phyloP scores from a whole-genome alignment of 371 early-diverging fungal genomes.

The Sporodiniella umbellata region DNA sequence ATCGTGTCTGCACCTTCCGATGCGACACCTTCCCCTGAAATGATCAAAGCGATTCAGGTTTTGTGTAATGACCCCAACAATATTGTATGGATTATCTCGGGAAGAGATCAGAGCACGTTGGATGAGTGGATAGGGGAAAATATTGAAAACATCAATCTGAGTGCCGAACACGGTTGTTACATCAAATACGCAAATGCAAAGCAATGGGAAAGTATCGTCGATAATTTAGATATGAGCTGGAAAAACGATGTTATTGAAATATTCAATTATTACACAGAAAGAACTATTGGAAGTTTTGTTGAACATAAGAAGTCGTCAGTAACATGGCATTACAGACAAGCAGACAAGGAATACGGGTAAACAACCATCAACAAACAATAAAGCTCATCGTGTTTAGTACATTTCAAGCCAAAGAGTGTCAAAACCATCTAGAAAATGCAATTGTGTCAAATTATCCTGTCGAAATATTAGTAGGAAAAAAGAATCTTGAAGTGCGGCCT shows the following conservation, averaged over 20 bases:
- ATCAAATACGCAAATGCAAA: slow-evolving; percentile 38
- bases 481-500: slow-evolving; percentile 90
- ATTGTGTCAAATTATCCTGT: slow-evolving; percentile 80
- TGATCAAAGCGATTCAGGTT: slow-evolving; percentile 54
- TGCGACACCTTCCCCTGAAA: slow-evolving; percentile 62
- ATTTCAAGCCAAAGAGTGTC: slow-evolving; percentile 85
- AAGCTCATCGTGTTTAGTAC: slow-evolving; percentile 29
- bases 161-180: slow-evolving; percentile 70
- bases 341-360: slow-evolving; percentile 79
- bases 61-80: slow-evolving; percentile 75
- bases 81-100: slow-evolving; percentile 87
- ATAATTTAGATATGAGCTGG: slow-evolving; percentile 81
- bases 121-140: slow-evolving; percentile 81
- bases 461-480: slow-evolving; percentile 92
- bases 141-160: slow-evolving; percentile 74
- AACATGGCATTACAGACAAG: slow-evolving; percentile 90
- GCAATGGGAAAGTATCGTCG: slow-evolving; percentile 73
- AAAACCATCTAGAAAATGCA: slow-evolving; percentile 80
- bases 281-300: slow-evolving; percentile 82
- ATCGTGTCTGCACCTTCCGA: slow-evolving; percentile 68
- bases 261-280: slow-evolving; percentile 87
- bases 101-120: slow-evolving; percentile 78
- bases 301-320: slow-evolving; percentile 83
- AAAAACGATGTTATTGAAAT: slow-evolving; percentile 81
- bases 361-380: not conserved